Base-by-base conservation (phyloP, 345 rosid species). In the Draba incana region DNA sequence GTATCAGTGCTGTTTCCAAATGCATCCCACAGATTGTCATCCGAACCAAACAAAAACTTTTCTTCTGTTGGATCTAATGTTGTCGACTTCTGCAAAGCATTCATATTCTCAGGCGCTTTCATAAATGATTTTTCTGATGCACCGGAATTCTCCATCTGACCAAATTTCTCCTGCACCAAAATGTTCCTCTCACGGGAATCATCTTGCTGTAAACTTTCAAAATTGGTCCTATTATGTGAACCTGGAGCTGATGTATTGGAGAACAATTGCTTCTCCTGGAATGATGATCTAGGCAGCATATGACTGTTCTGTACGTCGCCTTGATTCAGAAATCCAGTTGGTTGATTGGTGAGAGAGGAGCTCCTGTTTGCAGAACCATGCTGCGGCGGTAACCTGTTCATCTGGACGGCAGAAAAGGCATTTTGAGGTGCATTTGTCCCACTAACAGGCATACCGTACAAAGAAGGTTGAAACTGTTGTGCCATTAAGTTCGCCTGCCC, bases 11-110 rank as follows among this genome's bases (percentile, higher is more conserved):
- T 74, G 72, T 57, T 81, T 55, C 96, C 88, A 83, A 84, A 91
- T 41, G 92, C 80, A 57, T 86, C 90, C 99, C 95, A 94, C 53
- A 83, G 61, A 80, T 64, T 86, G 57, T 89, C 96, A 82, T 87
- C 98, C n/a, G 88, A 80, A 71, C 95, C 92, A 80, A 82, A 91
- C 81, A 94, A 79, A 77, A 94, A 85, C 80, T 78, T 89, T 76
- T 87, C 95, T 77, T 94, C 99, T 6, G 88, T 79, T 47, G 98
- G 98, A 84, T 94, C 99, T 68, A 94, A 78, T 12, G 90, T 66
- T 68, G 92, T 85, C 42, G 78, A 79, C 72, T 78, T 85, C 76
- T 82, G 88, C 10, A 83, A 78, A 53, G 82, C 70, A 39, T 47
- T 51, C 28, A 48, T 73, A 65, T 78, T 78, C 70, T 75, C 45